Conservation (phyloP, 1,139 yeast species). For the Blastobotrys arbuscula region DNA sequence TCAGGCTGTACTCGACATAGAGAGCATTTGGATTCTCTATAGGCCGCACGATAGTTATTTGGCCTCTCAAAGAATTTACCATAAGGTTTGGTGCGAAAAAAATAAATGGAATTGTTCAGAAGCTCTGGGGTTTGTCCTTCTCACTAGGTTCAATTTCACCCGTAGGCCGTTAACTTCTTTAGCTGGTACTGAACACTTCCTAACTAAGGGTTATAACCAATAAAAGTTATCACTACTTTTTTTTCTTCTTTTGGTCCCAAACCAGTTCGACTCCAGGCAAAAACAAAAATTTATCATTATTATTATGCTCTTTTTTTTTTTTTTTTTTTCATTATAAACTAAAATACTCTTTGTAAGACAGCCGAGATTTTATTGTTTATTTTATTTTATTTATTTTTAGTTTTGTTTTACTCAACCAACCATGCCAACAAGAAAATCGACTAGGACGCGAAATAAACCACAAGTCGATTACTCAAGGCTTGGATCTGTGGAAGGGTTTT, state of each 20-base stretch:
- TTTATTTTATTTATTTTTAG: not conserved
- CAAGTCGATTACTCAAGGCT: constrained; percentile 24
- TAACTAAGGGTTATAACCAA: too few relatives aligned
- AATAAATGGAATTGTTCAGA: too few relatives aligned
- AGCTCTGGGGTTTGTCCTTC: too few relatives aligned
- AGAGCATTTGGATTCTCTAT: too few relatives aligned
- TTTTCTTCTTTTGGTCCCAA: not conserved
- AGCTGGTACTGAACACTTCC: too few relatives aligned
- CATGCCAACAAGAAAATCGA: constrained; percentile 7
- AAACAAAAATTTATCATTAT: not conserved
- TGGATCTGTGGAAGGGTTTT: constrained; percentile 20
- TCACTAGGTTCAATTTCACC: too few relatives aligned
- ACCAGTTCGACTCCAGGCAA: not conserved
- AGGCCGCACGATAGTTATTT: too few relatives aligned
- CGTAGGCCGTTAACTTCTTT: too few relatives aligned
- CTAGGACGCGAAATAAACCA: constrained; percentile 20
- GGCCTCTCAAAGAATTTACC: too few relatives aligned
- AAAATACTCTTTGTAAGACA: not conserved
- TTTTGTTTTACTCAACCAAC: not conserved
- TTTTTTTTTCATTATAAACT: not conserved
- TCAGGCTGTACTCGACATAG: too few relatives aligned
- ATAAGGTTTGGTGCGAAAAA: too few relatives aligned
- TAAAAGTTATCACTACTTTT: too few relatives aligned
- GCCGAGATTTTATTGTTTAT: not conserved
- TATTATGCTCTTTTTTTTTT: not conserved